Base-by-base conservation (phyloP, 1,284 basidiomycete genomes). In the Puccinia novopanici region DNA sequence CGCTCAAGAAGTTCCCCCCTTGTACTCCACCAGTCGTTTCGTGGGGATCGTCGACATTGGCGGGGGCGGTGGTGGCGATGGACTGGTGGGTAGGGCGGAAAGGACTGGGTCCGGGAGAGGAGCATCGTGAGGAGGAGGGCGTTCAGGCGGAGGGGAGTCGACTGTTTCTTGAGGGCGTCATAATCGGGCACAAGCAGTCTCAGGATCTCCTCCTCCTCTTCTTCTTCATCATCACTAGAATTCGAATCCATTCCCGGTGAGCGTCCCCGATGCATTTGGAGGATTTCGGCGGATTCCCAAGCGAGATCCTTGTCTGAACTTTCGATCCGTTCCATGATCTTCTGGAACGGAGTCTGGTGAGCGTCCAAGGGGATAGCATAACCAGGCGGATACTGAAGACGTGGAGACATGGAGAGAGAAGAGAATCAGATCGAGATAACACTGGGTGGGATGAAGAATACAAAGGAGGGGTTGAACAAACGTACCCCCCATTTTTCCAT, bases 401-500 rank as follows among this genome's bases (percentile, higher is more conserved):
- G 52, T 19, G 68, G 17, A 24, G 13, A n/a, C 54, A 24, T 8
- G 24, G 12, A 15, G 27, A 27, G 55, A 34, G 22, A 19, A 19
- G 24, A 34, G 24, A 27, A 59, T 59, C 52, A 55, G 17, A 48
- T 17, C 17, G 10, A 17, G 45, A 55, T 34, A 2, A 2, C 1
- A 34, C 1, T 34, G 1, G 34, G 34, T 4, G 34, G 34, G 34
- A 34, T 34, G 4, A 34, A 34, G 1, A 1, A 34, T 34, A n/a
- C n/a, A 34, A 34, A 2, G 34, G 34, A 34, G 34, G 2, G 34
- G 34, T 34, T 34, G 34, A 34, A 34, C 13, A 37, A 17, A 75
- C 74, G n/a, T 37, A 75, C 74, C 13, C 74, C 74, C 74, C 74
- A 75, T 61, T 75, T 75, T n/a, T 75, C 74, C 37, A 75, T 59